Percentiles rank a stretch among this genome's conserved stretches.
Conservation (phyloP, 441 rosid genomes). For the Adansonia gregorii region DNA sequence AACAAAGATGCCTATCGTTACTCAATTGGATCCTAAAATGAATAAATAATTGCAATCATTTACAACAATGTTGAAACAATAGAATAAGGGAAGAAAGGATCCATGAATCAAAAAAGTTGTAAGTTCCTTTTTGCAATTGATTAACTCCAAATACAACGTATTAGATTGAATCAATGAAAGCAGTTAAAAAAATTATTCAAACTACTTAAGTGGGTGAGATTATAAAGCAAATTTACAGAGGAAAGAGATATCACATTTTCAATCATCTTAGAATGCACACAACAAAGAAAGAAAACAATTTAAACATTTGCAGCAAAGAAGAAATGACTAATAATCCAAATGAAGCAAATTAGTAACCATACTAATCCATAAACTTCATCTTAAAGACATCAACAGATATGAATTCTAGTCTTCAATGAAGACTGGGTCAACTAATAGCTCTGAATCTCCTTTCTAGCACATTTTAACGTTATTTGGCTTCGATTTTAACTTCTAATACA, state of each 20-base stretch:
- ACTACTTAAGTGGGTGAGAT: background rate
- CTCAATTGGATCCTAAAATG: background rate
- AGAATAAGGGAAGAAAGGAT: background rate
- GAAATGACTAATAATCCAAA: conserved; percentile 2
- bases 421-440: background rate
- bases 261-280: background rate
- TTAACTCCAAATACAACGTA: background rate
- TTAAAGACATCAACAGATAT: conserved; percentile 7
- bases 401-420: background rate
- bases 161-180: conserved; percentile 15
- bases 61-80: background rate
- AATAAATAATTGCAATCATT: background rate
- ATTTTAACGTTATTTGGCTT: background rate
- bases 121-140: background rate
- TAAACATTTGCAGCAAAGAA: background rate
- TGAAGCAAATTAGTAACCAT: background rate
- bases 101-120: background rate
- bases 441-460: background rate
- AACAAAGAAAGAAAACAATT: background rate
- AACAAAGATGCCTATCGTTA: background rate
- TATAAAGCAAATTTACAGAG: conserved; percentile 3
- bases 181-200: conserved; percentile 2
- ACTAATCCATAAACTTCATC: background rate
- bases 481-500: background rate
- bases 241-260: background rate